Base-by-base conservation (phyloP, 2,329 filamentous ascomycete species). In the Fonsecaea nubica region DNA sequence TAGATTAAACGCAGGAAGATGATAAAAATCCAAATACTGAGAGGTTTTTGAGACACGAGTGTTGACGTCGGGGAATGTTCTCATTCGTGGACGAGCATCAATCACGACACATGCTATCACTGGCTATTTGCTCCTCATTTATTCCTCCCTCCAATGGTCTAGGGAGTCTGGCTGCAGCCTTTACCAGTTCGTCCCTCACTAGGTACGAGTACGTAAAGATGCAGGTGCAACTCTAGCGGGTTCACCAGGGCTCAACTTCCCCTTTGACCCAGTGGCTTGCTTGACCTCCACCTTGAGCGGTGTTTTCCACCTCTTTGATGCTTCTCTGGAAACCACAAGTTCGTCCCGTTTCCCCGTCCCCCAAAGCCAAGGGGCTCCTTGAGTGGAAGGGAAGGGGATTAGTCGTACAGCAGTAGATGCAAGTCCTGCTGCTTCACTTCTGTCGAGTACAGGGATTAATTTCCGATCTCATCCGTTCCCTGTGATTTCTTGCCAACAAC, bases 31-130 rank as follows among this genome's bases (percentile, higher is more conserved):
- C 4, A 13, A 38, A 48, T 48, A 10, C 42, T 2, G 42, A 8
- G n/a, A 7, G 6, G 21, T 21, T 5, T 50, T 21, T 25, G 45
- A 50, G 45, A 50, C 45, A 21, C 21, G 45, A 9, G 10, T 50
- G 38, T 33, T 63, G 40, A 50, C 12, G 36, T 58, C 54, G 54
- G 61, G 54, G 58, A 58, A 32, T 53, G 38, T 53, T 40, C 30
- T 63, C 53, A 36, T 48, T 57, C 30, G 61, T 32, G 52, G 42
- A n/a, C 15, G 25, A 25, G 25, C 25, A 2, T 25, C 25, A 25
- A 25, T 25, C 25, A 25, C 25, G 25, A 25, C 25, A 25, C 25
- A 25, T 25, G 25, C 45, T 25, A 21, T n/a, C 45, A 21, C 10
- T 9, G 18, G 3, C 25, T 25, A 50, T 50, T 21, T 21, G 18